phyloP scores from a whole-genome alignment of 73 alveolate species.

The Paramecium tetraurelia region DNA sequence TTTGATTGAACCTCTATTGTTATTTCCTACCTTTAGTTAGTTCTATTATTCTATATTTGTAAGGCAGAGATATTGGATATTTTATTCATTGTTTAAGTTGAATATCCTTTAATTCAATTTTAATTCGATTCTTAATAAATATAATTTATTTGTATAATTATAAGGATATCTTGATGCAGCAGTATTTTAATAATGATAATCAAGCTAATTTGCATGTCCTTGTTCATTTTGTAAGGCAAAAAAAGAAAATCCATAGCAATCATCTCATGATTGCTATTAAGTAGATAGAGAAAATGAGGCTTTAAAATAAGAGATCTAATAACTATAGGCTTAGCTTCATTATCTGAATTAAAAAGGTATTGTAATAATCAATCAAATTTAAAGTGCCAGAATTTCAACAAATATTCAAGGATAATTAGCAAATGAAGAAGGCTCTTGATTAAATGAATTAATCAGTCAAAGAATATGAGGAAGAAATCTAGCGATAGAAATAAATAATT shows the following conservation, averaged over 20 bases:
- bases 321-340: not conserved
- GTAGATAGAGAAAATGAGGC: not conserved
- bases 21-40: not conserved
- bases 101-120: not conserved
- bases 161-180: not conserved
- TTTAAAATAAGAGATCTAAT: not conserved
- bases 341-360: not conserved
- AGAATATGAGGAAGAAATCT: not conserved
- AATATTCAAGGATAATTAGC: not conserved
- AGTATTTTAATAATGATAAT: not conserved
- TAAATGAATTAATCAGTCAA: not conserved
- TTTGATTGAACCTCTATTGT: not conserved
- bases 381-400: not conserved
- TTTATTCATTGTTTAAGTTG: not conserved
- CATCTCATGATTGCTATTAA: not conserved
- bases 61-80: not conserved
- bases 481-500: not conserved
- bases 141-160: not conserved
- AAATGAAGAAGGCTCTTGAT: not conserved
- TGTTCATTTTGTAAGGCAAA: not conserved
- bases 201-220: not conserved
- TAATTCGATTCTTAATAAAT: conserved; percentile 34
- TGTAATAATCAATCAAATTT: not conserved
- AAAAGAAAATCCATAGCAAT: not conserved
- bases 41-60: not conserved